These are phyloP conservation scores for Gonapodya sp. DNA, from an alignment of 192 early-diverging fungal genomes.

Conservation along the genomic window DNA sequence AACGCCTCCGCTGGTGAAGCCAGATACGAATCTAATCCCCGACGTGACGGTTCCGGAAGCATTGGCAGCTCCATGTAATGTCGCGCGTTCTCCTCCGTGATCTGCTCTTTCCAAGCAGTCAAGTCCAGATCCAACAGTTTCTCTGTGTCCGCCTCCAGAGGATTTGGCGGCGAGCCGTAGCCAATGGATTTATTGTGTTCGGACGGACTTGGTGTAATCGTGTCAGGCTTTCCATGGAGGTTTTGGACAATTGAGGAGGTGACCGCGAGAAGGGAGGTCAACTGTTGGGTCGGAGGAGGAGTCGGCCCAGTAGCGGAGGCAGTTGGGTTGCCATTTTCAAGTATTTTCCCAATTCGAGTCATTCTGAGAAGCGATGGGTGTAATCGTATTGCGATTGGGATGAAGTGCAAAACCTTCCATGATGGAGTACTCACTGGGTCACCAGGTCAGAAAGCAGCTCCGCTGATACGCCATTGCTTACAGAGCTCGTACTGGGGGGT, in stretches of 20 bases:
- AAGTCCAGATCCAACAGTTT: background rate
- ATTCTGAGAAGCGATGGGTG: background rate
- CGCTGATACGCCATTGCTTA: background rate
- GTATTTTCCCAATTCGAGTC: background rate
- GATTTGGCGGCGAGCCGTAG: background rate
- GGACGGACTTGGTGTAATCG: too few species aligned
- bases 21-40: background rate
- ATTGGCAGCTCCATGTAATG: background rate
- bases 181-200: too few species aligned
- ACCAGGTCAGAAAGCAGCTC: background rate
- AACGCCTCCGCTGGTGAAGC: background rate
- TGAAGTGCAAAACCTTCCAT: too few species aligned
- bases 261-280: background rate
- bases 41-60: background rate
- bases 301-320: background rate
- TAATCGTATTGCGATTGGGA: background rate
- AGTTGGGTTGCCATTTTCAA: background rate
- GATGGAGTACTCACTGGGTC: background rate
- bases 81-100: background rate
- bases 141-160: background rate
- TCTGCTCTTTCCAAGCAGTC: background rate
- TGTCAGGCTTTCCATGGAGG: background rate
- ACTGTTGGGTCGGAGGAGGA: too few species aligned
- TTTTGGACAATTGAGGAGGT: background rate
- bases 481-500: background rate